phyloP scores from a whole-genome alignment of 192 early-diverging fungal genomes.

The Coemansia sp. region DNA sequence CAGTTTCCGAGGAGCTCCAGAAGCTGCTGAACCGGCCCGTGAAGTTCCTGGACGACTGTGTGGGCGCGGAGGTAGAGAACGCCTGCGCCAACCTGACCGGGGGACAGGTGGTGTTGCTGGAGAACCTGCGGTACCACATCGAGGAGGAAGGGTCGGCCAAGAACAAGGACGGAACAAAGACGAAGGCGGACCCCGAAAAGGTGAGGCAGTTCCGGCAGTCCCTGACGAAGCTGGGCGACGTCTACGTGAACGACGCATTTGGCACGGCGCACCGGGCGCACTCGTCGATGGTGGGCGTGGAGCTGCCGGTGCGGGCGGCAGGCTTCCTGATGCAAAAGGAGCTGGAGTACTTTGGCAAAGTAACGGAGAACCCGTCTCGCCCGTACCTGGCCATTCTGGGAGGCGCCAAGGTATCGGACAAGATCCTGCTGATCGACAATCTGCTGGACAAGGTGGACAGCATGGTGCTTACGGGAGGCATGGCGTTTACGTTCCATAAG shows the following conservation, averaged over 20 bases:
- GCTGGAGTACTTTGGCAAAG: constrained; percentile 97
- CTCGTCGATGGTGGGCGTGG: constrained; percentile 95
- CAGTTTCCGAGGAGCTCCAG: constrained; percentile 81
- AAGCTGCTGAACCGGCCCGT: constrained; percentile 77
- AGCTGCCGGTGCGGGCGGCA: constrained; percentile 84
- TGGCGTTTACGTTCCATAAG: constrained; percentile 99
- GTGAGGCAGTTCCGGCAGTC: constrained; percentile 88
- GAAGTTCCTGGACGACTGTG: constrained; percentile 91
- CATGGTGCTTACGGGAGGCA: constrained; percentile 87
- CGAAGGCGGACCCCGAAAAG: constrained; percentile 79
- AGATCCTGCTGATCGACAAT: constrained; percentile 98
- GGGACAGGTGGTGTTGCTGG: constrained; percentile 86
- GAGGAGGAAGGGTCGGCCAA: constrained; percentile 96
- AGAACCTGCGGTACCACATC: constrained; percentile 97
- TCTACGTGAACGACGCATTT: constrained; percentile 99
- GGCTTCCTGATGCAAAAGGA: constrained; percentile 99
- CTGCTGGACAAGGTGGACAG: constrained; percentile 91
- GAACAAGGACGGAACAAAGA: constrained; percentile 86
- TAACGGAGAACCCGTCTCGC: constrained; percentile 83
- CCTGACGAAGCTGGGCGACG: constrained; percentile 88
- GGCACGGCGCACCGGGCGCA: constrained; percentile 99
- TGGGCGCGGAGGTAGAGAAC: constrained; percentile 82
- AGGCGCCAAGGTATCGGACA: constrained; percentile 97
- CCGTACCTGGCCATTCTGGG: constrained; percentile 97
- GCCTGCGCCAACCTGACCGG: constrained; percentile 64